phyloP scores from a whole-genome alignment of 1,284 basidiomycete genomes.

The Rhodotorula sp. region DNA sequence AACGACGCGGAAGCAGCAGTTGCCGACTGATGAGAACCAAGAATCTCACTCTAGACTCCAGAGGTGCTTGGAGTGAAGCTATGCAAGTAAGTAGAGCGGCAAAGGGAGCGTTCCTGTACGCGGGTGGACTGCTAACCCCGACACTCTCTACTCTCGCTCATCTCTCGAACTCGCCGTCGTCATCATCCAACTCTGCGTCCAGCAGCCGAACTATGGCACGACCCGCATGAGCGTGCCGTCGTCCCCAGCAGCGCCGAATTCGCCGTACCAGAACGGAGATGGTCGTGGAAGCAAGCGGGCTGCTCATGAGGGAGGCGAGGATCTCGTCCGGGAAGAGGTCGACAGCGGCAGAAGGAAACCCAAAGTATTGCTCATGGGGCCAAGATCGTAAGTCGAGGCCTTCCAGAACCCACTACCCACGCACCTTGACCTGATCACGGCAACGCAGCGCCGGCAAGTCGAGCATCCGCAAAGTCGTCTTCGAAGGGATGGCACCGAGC shows the following conservation, averaged over 20 bases:
- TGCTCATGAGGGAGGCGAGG: not conserved
- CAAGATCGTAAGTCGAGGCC: constrained; percentile 24
- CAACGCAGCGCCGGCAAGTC: constrained; percentile 81
- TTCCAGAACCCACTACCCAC: rapidly evolving
- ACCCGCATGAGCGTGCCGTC: not conserved
- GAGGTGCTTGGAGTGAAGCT: not conserved
- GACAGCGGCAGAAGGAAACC: constrained; percentile 23
- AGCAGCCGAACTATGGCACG: constrained; percentile 5
- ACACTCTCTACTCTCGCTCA: not conserved
- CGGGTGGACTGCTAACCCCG: not conserved
- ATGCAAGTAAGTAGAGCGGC: not conserved
- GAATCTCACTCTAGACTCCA: not conserved
- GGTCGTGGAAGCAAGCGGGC: too few relatives aligned
- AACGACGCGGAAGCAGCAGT: too few relatives aligned
- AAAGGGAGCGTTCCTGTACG: not conserved
- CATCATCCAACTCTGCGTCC: too few relatives aligned
- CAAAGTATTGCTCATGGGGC: constrained; percentile 40
- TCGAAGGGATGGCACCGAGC: constrained; percentile 76
- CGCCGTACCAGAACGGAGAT: not conserved
- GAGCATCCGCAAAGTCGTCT: constrained; percentile 85
- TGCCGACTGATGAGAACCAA: not conserved
- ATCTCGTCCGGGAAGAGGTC: not conserved
- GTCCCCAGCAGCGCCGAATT: not conserved
- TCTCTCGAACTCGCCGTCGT: not conserved
- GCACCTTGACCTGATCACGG: not conserved